Evolutionary conservation across 371 early-diverging fungal genomes (phyloP), one percentile per base, ranked within the genome.

Genomic region (Smittium culicis): DNA sequence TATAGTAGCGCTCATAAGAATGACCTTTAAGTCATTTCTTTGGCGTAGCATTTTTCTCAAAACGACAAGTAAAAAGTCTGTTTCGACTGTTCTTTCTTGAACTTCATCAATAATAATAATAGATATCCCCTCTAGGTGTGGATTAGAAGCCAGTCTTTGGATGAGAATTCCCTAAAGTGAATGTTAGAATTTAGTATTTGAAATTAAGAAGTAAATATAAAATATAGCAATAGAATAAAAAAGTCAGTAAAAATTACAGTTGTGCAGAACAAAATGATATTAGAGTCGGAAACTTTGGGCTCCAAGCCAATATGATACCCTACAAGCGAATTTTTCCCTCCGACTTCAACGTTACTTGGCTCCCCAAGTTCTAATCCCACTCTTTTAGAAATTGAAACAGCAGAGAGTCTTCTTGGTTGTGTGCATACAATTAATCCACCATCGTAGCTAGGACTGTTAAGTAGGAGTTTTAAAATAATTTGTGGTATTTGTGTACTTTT

Each of bases 321-420:
- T 2, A 83, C 83, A 45, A 73, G 68, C 28, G 77, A 66, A n/a
- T 56, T 34, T 0, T 20, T 17, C 3, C 16, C n/a, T 28, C 71
- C 67, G 1, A 65, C 79, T 70, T 1, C 76, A 20, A 34, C 30
- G 20, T 60, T 11, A 45, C 11, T 11, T 76, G 11, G 75, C 70
- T 35, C 83, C 73, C 80, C 77, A 8, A 86, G 78, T 68, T 93
- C 93, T 16, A 79, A 75, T 0, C 85, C 80, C 0, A 91, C 91
- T 67, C 92, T 86, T 64, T 82, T 71, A 2, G 94, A 92, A n/a
- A 98, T 81, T 17, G 90, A 85, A 34, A 85, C 87, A 58, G 93
- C 90, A 0, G 96, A 94, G 68, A 96, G 89, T 54, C 95, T 82
- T 24, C 96, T 81, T 2, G 96, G 96, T 72, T 96, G 96, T 0